Evolutionary conservation across 2,329 filamentous ascomycete genomes (phyloP), one percentile per base, ranked within the genome.

Genomic region (Tolypocladium nubicola): DNA sequence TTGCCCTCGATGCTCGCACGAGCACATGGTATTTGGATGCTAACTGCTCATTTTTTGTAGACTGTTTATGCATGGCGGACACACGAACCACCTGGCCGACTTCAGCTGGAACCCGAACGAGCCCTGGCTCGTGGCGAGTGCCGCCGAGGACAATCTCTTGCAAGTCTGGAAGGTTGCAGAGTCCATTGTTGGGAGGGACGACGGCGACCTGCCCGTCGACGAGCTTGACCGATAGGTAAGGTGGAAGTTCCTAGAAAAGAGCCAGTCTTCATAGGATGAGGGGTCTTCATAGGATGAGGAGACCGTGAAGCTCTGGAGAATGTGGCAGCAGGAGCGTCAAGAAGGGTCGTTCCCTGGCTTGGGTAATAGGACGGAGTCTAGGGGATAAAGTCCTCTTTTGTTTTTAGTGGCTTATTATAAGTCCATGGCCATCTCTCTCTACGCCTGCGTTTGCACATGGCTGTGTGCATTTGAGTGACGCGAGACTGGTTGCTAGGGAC

Each of bases 41-140:
- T 70, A 62, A 69, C 62, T 62, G 52, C 59, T 43, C 5, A 21
- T 7, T 39, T 56, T 13, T 50, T 45, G 7, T 59, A 91, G 89
- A 52, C 77, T 99, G 1, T 99, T 99, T 75, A 97, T 99, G 92
- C 94, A 99, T 67, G 94, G 94, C 60, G 94, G 94, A 38, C 95
- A 99, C 76, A 99, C 94, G 13, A 97, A 97, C 74, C 88, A 95
- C 63, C 84, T 99, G 60, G 91, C 90, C 40, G 95, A 99, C 73
- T 99, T 99, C 68, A 93, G 88, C 74, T 99, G 93, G 93, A 99
- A 99, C 73, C 84, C 85, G 64, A 96, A 96, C 70, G 91, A 97
- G 67, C 92, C 93, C 5, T 99, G 95, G 95, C 84, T 97, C 57
- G 89, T 99, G 63, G 92, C 91, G 71, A 96, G 89, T 60, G 92